phyloP scores from a whole-genome alignment of 352 stramenopile species.

The Phytophthora podocarpi region DNA sequence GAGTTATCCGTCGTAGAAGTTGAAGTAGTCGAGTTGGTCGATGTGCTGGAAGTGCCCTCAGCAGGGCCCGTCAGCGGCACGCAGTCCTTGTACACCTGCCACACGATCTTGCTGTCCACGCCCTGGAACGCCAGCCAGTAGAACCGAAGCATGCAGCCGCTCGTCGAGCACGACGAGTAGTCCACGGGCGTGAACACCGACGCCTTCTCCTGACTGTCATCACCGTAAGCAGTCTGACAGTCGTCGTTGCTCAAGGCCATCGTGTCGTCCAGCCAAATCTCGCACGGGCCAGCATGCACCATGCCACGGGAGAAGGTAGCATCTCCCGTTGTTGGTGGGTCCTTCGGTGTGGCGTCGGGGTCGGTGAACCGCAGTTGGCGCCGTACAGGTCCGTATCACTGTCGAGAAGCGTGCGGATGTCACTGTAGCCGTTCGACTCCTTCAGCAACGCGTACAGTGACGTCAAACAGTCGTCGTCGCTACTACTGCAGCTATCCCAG shows the following conservation, averaged over 20 bases:
- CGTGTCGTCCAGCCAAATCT: slow-evolving; percentile 38
- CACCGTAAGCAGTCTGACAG: slow-evolving; percentile 31
- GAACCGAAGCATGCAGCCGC: slow-evolving; percentile 42
- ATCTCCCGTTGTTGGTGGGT: slow-evolving; percentile 16
- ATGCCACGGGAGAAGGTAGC: slow-evolving; percentile 39
- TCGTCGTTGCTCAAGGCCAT: slow-evolving; percentile 42
- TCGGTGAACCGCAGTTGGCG: slow-evolving; percentile 33
- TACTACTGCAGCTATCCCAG: slow-evolving; percentile 32
- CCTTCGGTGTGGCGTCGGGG: slow-evolving; percentile 24
- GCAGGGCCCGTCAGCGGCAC: slow-evolving; percentile 27
- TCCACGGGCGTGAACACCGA: slow-evolving; percentile 42
- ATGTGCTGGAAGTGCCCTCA: slow-evolving; percentile 19
- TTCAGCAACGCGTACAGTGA: slow-evolving; percentile 23
- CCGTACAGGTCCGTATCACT: slow-evolving; percentile 30
- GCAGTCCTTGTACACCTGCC: slow-evolving; percentile 47
- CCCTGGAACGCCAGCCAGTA: slow-evolving; percentile 43
- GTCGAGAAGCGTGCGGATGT: slow-evolving; percentile 37
- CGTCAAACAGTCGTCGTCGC: slow-evolving; percentile 24
- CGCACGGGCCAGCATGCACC: slow-evolving; percentile 31
- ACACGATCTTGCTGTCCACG: slow-evolving; percentile 25
- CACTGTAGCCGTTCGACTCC: slow-evolving; percentile 22
- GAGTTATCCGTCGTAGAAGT: slow-evolving; percentile 10
- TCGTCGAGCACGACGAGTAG: slow-evolving; percentile 31
- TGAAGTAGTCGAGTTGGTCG: slow-evolving; percentile 27
- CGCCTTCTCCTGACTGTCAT: slow-evolving; percentile 19